These are phyloP conservation scores for Bauhinia variegata DNA, from an alignment of 306 rosid genomes.

Conservation along the genomic window DNA sequence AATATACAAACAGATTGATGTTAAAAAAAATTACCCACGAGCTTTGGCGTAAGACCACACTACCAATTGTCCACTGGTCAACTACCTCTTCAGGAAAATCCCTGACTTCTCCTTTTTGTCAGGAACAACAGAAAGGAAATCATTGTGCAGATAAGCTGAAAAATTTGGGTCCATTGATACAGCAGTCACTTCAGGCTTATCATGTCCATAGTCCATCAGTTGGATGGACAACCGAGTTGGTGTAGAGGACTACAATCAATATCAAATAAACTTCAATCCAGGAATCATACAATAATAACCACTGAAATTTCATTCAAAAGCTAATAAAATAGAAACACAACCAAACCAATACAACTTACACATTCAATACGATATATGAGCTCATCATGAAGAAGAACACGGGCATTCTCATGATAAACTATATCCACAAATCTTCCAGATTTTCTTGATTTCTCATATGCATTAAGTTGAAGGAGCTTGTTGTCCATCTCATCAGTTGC, in stretches of 20 bases:
- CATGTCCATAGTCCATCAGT: slow-evolving; percentile 95
- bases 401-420: slow-evolving; percentile 95
- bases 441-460: slow-evolving; percentile 93
- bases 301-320: slow-evolving; percentile 5
- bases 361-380: slow-evolving; percentile 88
- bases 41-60: slow-evolving; percentile 20
- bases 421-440: slow-evolving; percentile 72
- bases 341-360: slow-evolving; percentile 53
- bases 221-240: slow-evolving; percentile 71
- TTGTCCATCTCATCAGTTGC: slow-evolving; percentile 91
- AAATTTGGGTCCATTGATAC: slow-evolving; percentile 93
- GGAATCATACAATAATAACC: slow-evolving; percentile 25
- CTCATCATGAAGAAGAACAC: slow-evolving; percentile 97
- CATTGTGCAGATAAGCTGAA: slow-evolving; percentile 73
- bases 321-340: slow-evolving; percentile 25
- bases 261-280: slow-evolving; percentile 22
- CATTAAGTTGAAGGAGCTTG: slow-evolving; percentile 85
- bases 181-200: slow-evolving; percentile 91
- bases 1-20: slow-evolving; percentile 15
- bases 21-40: slow-evolving; percentile 35
- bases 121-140: slow-evolving; percentile 78
- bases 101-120: slow-evolving; percentile 79
- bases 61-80: slow-evolving; percentile 34
- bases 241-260: slow-evolving; percentile 59
- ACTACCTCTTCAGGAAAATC: slow-evolving; percentile 87